Percentiles rank a stretch among this genome's conserved stretches.
These are phyloP conservation scores for Murraya koenigii DNA, from an alignment of 345 rosid species.

Conservation along the genomic window DNA sequence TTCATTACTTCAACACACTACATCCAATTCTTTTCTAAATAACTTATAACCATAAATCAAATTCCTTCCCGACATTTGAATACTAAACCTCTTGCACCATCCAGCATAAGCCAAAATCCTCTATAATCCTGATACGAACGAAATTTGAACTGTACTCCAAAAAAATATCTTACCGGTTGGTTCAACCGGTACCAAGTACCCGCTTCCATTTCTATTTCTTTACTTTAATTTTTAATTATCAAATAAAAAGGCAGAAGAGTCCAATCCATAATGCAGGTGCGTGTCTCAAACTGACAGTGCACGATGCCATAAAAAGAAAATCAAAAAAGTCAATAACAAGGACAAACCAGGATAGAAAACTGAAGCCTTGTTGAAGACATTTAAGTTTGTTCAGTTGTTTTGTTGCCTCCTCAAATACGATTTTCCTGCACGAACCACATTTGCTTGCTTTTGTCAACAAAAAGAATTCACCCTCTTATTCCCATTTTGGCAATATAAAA, in stretches of 20 bases:
- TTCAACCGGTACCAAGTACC: no score
- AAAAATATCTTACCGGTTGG: neutral
- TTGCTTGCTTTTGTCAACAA: neutral
- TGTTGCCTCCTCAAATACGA: slow-evolving; percentile 2
- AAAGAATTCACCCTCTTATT: neutral
- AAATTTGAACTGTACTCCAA: neutral
- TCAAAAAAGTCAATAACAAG: neutral
- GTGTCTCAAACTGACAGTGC: slow-evolving; percentile 15
- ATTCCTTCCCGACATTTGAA: no score
- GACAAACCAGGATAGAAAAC: neutral
- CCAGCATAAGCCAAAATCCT: neutral
- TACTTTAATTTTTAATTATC: neutral
- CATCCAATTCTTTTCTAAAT: neutral
- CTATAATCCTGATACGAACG: neutral
- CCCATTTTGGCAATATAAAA: neutral
- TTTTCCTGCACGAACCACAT: neutral
- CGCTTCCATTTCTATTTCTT: neutral
- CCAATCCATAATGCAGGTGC: neutral
- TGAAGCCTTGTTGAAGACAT: slow-evolving; percentile 2
- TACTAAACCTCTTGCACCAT: neutral
- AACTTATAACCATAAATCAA: no score
- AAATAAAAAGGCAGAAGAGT: neutral
- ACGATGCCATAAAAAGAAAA: no score
- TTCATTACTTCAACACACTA: neutral
- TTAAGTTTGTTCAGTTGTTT: slow-evolving; percentile 1